Base-by-base conservation (phyloP, 768 basidiomycete species). In the Lanmaoa rubissima region DNA sequence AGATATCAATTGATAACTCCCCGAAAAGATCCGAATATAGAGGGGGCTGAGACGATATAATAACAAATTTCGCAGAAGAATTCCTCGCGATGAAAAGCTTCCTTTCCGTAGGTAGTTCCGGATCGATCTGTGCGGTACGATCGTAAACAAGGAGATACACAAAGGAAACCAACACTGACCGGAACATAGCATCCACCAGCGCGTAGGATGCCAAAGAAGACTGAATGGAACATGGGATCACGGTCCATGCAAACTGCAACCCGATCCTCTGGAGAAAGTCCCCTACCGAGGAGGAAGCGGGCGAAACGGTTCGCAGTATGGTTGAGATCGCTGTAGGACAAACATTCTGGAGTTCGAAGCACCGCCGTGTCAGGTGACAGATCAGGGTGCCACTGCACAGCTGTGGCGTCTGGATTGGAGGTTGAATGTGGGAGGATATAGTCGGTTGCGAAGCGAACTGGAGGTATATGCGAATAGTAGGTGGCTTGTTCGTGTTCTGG, bases 131-230 rank as follows among this genome's bases (percentile, higher is more conserved):
- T n/a, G n/a, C 4, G 53, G 42, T 36, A 14, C 26, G 35, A 54
- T 40, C 45, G 26, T 53, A 16, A 55, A 47, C 19, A 32, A 24
- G 42, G n/a, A 38, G 48, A 47, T 17, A n/a, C 24, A 24, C 12
- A 21, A 38, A 48, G 21, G 65, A 75, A 42, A 57, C 7, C 19
- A n/a, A 19, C 17, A 58, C 63, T 44, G 10, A 80, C 80, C 12
- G 81, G 78, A 48, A 82, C 80, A 64, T 82, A 82, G 49, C 80
- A 80, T 40, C 74, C 80, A 41, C 81, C 80, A 24, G 80, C 76
- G 36, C 75, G 77, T 59, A 80, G 68, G 32, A 80, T 72, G 8
- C 75, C 80, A 51, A 79, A 70, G 56, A 80, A 66, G 3, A 73
- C 70, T 21, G 74, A 60, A 52, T 82, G 78, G 58, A 78, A 82